A percentile compares a stretch with the other conserved stretches of the same genome.
These are phyloP conservation scores for Phaffomyces opuntiae DNA, from an alignment of 805 yeast genomes.

Conservation along the genomic window DNA sequence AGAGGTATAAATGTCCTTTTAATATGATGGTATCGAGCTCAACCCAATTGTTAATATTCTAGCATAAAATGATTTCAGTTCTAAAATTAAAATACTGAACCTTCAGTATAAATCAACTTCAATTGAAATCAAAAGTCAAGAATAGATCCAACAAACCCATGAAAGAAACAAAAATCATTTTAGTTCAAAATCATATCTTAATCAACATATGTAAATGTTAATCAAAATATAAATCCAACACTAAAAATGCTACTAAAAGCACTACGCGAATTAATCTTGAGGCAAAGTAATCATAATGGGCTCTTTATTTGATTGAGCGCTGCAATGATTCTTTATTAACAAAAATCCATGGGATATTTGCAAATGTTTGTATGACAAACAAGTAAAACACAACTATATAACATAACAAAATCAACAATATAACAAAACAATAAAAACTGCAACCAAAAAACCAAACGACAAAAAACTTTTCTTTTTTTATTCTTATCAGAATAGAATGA, in stretches of 20 bases:
- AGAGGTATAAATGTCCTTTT: no score
- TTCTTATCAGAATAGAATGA: no score
- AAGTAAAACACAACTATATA: no score
- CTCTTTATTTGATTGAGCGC: conserved; percentile 12
- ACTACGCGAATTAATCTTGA: background rate
- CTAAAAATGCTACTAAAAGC: background rate
- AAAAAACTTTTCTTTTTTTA: background rate
- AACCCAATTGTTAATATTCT: no score
- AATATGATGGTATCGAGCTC: no score
- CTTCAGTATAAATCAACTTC: background rate
- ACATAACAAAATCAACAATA: background rate
- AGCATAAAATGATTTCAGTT: no score
- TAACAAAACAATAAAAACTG: background rate
- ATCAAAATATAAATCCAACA: no score
- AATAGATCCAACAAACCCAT: no score
- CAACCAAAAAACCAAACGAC: background rate
- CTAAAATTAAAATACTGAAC: background rate
- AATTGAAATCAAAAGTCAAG: background rate
- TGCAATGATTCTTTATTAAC: conserved; percentile 8
- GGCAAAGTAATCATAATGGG: conserved; percentile 11
- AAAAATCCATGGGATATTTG: background rate
- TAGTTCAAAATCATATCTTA: no score
- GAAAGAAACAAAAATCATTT: no score
- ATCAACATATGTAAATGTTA: no score
- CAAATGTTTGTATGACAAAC: background rate